Base-by-base conservation (phyloP, 2,329 filamentous ascomycete genomes). In the Aspergillus sp. region DNA sequence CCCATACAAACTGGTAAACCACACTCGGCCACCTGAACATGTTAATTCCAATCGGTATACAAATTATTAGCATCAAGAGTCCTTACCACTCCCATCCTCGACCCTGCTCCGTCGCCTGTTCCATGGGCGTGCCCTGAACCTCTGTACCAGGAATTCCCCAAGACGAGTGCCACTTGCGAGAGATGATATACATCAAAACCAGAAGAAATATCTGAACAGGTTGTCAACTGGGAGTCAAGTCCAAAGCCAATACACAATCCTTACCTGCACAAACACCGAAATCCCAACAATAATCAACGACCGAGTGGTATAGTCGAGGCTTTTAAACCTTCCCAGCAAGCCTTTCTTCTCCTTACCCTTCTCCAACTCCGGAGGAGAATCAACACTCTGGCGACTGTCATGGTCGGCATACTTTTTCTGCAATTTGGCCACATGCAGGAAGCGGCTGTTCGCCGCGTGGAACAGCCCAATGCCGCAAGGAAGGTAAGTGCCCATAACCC, bases 401-500 rank as follows among this genome's bases (percentile, higher is more conserved):
- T 56, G 62, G 7, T 66, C 64, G 31, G 76, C 75, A 54, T 80
- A 79, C 63, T 76, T 79, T 64, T 75, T 77, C 70, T 88, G 86
- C 26, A 81, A 77, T 63, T 80, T 80, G 54, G 85, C 85, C 56
- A 87, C 78, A 63, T 86, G 77, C 18, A 87, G 79, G 55, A 89
- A 85, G 57, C 85, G 84, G 66, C 79, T 82, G 69, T 88, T 87
- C 60, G 84, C 83, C 22, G 85, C 86, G 67, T 89, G 86, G 68
- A 89, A 89, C 5, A 90, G 74, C 7, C 85, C 86, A 56, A 90
- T 85, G 24, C 87, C 87, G 52, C 86, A 82, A 11, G 87, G 87
- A 3, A 89, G 76, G 70, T 85, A 87, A 57, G 86, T 78, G 62
- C 84, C 82, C 87, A 90, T 90, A 71, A 87, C 81, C 85, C 86